Conservation (phyloP, 139 green algal genomes). For the Auxenochlorella pyrenoidosa region DNA sequence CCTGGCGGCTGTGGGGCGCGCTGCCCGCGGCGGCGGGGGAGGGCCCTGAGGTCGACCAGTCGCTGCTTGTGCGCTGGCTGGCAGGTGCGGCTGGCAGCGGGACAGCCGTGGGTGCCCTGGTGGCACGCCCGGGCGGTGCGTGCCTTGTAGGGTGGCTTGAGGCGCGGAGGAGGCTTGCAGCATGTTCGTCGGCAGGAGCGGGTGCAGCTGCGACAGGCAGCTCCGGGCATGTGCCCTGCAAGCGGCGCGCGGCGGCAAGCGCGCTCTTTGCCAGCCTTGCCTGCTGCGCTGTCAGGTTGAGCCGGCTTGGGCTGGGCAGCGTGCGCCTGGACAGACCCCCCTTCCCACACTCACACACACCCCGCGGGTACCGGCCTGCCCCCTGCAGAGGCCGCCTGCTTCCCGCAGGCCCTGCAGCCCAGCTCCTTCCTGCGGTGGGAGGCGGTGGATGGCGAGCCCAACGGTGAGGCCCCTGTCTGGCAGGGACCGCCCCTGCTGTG, state of each 20-base stretch:
- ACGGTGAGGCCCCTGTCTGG: neutral
- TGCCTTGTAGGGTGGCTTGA: neutral
- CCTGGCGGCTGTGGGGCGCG: constrained; percentile 11
- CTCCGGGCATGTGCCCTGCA: too few relatives aligned
- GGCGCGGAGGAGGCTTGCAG: neutral
- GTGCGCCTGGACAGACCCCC: neutral
- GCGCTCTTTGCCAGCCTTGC: too few relatives aligned
- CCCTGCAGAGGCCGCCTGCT: constrained; percentile 9
- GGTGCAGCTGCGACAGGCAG: too few relatives aligned
- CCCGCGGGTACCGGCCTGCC: neutral
- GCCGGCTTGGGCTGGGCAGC: too few relatives aligned
- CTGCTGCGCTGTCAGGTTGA: too few relatives aligned
- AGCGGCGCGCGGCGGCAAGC: too few relatives aligned
- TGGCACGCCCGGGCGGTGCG: neutral
- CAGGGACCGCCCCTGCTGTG: too few relatives aligned
- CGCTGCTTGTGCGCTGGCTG: constrained; percentile 29
- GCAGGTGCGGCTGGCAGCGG: neutral
- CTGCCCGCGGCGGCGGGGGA: neutral
- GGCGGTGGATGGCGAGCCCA: neutral
- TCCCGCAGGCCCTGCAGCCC: constrained; percentile 19
- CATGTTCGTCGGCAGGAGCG: too few relatives aligned
- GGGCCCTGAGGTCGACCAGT: constrained; percentile 18
- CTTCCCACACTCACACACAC: too few relatives aligned
- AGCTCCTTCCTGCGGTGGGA: constrained; percentile 12
- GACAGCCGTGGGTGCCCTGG: neutral